Percentiles rank a stretch among this genome's conserved stretches.
Conservation (phyloP, 169 alveolate genomes). For the Plasmodium gaboni region DNA sequence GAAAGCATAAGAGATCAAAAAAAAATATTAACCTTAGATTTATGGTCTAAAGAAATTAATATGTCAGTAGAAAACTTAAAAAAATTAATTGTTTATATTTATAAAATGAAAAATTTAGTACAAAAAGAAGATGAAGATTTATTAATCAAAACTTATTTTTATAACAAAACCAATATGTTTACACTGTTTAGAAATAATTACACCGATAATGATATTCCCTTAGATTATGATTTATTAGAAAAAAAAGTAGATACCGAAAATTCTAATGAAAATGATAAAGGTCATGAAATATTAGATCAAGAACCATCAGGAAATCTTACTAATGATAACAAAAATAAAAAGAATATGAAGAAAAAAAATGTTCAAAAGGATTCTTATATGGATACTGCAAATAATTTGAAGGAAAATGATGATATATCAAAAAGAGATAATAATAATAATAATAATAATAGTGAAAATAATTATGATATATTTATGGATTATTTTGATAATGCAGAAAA, state of each 20-base stretch:
- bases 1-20: conserved; percentile 73
- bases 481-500: conserved; percentile 24
- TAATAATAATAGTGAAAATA: neutral
- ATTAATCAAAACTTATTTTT: conserved; percentile 60
- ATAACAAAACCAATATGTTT: conserved; percentile 69
- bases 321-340: neutral
- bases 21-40: conserved; percentile 52
- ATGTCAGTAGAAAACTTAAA: conserved; percentile 58
- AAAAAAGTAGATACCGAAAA: conserved; percentile 3
- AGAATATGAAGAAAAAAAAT: neutral
- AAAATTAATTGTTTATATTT: conserved; percentile 63
- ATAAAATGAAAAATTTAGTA: conserved; percentile 62
- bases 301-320: neutral
- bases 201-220: neutral
- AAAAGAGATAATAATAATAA: neutral
- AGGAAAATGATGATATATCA: neutral
- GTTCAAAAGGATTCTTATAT: neutral
- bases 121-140: conserved; percentile 76
- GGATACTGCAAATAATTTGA: neutral
- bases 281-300: neutral
- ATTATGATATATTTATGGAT: conserved; percentile 35
- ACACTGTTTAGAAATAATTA: conserved; percentile 35
- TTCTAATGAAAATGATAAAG: neutral
- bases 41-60: conserved; percentile 76
- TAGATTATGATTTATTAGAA: neutral